Evolutionary conservation across 2,329 filamentous ascomycete genomes (phyloP), one percentile per base, ranked within the genome.

Genomic region (Acrodontium crateriforme): DNA sequence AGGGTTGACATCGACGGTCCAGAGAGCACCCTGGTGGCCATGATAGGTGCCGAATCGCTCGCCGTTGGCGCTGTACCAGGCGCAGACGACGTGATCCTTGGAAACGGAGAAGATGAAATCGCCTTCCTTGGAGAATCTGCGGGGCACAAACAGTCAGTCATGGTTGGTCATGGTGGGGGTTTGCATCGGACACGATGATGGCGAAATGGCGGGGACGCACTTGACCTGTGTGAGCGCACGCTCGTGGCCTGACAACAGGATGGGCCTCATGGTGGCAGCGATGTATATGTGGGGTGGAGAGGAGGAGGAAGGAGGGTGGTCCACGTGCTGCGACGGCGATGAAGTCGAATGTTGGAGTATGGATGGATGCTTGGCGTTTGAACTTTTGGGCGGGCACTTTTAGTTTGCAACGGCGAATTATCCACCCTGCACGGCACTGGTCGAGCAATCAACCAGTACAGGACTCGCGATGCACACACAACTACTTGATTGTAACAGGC

Each of bases 1-100:
- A 41, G 87, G 85, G 63, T 93, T 82, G 52, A 93, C 78, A 55
- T 98, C 89, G 59, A 98, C 80, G 38, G 89, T 94, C 89, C 89
- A 98, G 65, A 98, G 80, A 49, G 89, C 87, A 62, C 89, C 89
- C 59, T 91, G 79, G 63, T 98, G 89, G 58, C 89, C 89, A 55
- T 82, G 77, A 66, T 95, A 98, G 47, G 87, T 89, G 51, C 89
- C 89, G 50, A 95, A 71, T 50, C 89, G 80, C 69, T 98, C 89
- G 63, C 89, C 89, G 60, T 98, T 98, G 65, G 91, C 84, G 42
- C 84, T 78, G 63, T 74, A 95, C 89, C 89, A 98, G 42, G 74
- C 87, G 69, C 87, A 93, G 51, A 94, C 83, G 53, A 91, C 74
- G 63, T 94, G 87, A 61, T 95, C 87, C 65, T 95, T 95, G 46